Evolutionary conservation across 768 basidiomycete genomes (phyloP), one percentile per base, ranked within the genome.

Genomic region (Phylloporus rhodoxanthus): DNA sequence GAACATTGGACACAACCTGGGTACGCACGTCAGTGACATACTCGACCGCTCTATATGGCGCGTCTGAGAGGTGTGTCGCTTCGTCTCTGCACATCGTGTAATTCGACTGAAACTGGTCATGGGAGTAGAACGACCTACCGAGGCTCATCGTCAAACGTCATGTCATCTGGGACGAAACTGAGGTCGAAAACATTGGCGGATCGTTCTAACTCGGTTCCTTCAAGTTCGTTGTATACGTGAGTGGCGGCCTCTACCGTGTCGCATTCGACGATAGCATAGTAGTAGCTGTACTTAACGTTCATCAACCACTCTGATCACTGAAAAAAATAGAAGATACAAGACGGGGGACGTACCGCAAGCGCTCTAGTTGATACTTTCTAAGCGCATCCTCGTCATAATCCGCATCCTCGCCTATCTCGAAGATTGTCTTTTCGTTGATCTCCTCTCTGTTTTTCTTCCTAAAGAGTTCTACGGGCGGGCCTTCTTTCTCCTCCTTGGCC

Each of bases 141-240:
- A 57, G 74, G 79, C 50, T 87, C 82, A 14, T 80, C 79, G 17
- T 86, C 87, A 59, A 97, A 96, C 2, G 72, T 72, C 91, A 94
- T 93, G 20, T 77, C 85, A 26, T 92, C 83, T 0, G 92, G 91
- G 10, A 95, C 91, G 66, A 87, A 97, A 66, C 94, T 96, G 29
- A 99, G 70, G 63, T 99, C 90, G 52, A 99, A 86, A 7, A 97
- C 79, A 64, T 99, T 99, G 3, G 96, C 95, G 1, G 95, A 96
- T 26, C 92, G 83, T 67, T 98, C 96, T 14, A 98, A 79, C 65
- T 99, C 96, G 2, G 95, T 90, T 14, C 92, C 93, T 56, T 97
- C 89, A 21, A 97, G 77, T 64, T 98, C 93, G 28, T 76, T 68
- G 62, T 86, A 87, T 26, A 94, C 81, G 62, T 92, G 84, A 2